These are phyloP conservation scores for Teratosphaeria nubilosa DNA, from an alignment of 2,329 filamentous ascomycete species.

Conservation along the genomic window DNA sequence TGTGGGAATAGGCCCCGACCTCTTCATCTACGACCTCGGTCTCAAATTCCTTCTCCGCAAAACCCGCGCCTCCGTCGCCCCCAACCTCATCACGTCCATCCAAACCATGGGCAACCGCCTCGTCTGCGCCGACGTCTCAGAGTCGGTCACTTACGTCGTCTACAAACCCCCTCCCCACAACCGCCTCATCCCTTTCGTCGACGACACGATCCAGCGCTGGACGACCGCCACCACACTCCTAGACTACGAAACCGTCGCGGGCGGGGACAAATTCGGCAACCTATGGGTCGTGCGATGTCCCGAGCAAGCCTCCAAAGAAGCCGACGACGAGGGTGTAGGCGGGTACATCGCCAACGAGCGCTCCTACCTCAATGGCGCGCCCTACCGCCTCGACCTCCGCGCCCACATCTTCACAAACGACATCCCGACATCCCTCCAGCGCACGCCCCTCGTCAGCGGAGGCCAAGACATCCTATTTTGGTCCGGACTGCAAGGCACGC, in stretches of 20 bases:
- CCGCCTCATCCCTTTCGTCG: slow-evolving; percentile 82
- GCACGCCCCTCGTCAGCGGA: slow-evolving; percentile 80
- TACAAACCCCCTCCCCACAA: slow-evolving; percentile 82
- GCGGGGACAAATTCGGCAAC: slow-evolving; percentile 96
- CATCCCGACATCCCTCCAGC: slow-evolving; percentile 80
- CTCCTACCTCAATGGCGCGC: slow-evolving; percentile 78
- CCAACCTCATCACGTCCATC: slow-evolving; percentile 68
- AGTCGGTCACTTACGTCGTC: slow-evolving; percentile 83
- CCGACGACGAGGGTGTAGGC: slow-evolving; percentile 84
- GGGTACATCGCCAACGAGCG: slow-evolving; percentile 86
- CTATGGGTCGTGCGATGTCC: slow-evolving; percentile 86
- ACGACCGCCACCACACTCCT: slow-evolving; percentile 87
- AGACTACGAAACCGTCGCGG: slow-evolving; percentile 91
- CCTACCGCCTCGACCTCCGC: slow-evolving; percentile 74
- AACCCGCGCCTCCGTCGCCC: slow-evolving; percentile 34
- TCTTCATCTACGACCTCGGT: slow-evolving; percentile 86
- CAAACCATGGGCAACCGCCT: slow-evolving; percentile 88
- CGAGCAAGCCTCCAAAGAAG: slow-evolving; percentile 73
- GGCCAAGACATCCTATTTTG: slow-evolving; percentile 86
- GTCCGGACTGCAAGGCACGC: slow-evolving; percentile 87
- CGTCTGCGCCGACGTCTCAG: slow-evolving; percentile 82
- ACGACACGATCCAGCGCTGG: slow-evolving; percentile 84
- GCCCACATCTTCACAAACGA: slow-evolving; percentile 87
- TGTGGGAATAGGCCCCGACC: slow-evolving; percentile 70
- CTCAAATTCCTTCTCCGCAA: slow-evolving; percentile 89